Conservation (phyloP, 2,329 filamentous ascomycete genomes). For the Davidsoniella eucalypti region DNA sequence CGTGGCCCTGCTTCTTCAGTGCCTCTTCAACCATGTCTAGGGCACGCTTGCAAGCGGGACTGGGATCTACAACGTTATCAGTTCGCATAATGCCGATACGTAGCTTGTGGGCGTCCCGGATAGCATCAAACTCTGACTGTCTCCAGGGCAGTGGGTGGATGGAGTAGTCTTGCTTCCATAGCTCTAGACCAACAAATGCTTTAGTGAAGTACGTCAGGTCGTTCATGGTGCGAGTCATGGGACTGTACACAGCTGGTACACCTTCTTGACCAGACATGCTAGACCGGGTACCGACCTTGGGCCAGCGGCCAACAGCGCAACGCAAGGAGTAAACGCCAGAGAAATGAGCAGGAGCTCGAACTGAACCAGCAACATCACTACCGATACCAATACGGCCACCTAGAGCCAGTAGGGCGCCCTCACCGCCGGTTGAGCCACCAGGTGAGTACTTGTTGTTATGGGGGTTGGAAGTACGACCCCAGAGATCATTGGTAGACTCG, state of each 20-base stretch:
- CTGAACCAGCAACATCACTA: constrained; percentile 79
- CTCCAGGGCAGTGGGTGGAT: constrained; percentile 79
- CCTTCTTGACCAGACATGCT: constrained; percentile 90
- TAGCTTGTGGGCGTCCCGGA: constrained; percentile 43
- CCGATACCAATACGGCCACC: constrained; percentile 79
- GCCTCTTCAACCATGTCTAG: constrained; percentile 54
- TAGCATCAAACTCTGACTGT: constrained; percentile 40
- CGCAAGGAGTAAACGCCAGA: constrained; percentile 75
- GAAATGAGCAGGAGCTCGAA: constrained; percentile 75
- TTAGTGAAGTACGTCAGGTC: constrained; percentile 76
- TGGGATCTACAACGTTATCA: constrained; percentile 71
- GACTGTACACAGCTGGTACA: constrained; percentile 74
- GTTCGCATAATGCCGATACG: constrained; percentile 62
- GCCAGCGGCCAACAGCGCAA: constrained; percentile 82
- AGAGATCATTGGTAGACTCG: constrained; percentile 62
- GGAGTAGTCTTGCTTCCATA: constrained; percentile 77
- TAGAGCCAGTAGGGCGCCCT: constrained; percentile 65
- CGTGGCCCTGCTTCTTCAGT: constrained; percentile 55
- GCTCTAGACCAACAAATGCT: constrained; percentile 60
- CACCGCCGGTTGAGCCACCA: constrained; percentile 77
- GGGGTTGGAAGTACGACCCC: constrained; percentile 70
- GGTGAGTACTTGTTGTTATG: constrained; percentile 74
- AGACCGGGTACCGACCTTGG: constrained; percentile 66
- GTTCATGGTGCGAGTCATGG: constrained; percentile 73
- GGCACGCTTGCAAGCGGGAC: constrained; percentile 67